These are phyloP conservation scores for Ogataea ramenticola DNA, from an alignment of 805 yeast species.

Conservation along the genomic window DNA sequence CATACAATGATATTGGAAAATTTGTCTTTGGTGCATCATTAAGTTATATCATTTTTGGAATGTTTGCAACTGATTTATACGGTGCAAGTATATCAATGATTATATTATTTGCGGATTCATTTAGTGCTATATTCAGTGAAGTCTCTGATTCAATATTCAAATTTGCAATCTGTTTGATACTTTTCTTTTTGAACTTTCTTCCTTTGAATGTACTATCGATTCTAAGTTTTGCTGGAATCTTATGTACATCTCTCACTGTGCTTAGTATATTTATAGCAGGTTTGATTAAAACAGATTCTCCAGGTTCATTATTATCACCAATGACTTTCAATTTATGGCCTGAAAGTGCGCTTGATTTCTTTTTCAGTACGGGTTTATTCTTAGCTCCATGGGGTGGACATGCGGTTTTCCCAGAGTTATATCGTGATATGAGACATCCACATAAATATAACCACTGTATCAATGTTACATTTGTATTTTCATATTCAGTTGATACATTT, in stretches of 20 bases:
- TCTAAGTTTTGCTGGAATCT: constrained; percentile 61
- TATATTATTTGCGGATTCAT: constrained; percentile 54
- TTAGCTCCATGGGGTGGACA: constrained; percentile 86
- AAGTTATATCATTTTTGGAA: constrained; percentile 36
- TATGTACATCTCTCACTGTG: constrained; percentile 62
- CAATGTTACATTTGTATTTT: constrained; percentile 50
- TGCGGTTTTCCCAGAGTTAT: constrained; percentile 69
- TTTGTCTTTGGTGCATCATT: constrained; percentile 39
- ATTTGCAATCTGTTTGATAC: constrained; percentile 26
- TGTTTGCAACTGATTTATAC: constrained; percentile 49
- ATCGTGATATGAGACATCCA: constrained; percentile 67
- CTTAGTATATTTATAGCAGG: constrained; percentile 57
- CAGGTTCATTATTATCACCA: constrained; percentile 66
- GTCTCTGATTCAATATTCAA: constrained; percentile 35
- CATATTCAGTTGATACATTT: constrained; percentile 50
- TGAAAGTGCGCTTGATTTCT: constrained; percentile 36
- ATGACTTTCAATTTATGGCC: constrained; percentile 71
- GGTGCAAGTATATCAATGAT: constrained; percentile 57
- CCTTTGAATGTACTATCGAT: constrained; percentile 71
- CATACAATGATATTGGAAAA: constrained; percentile 56
- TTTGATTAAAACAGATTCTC: constrained; percentile 45
- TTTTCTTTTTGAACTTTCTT: constrained; percentile 48
- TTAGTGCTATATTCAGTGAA: constrained; percentile 39
- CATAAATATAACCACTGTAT: constrained; percentile 46
- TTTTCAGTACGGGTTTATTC: constrained; percentile 58